Evolutionary conservation across 331 rosid species (phyloP).

Genomic region (Ulmus americana): DNA sequence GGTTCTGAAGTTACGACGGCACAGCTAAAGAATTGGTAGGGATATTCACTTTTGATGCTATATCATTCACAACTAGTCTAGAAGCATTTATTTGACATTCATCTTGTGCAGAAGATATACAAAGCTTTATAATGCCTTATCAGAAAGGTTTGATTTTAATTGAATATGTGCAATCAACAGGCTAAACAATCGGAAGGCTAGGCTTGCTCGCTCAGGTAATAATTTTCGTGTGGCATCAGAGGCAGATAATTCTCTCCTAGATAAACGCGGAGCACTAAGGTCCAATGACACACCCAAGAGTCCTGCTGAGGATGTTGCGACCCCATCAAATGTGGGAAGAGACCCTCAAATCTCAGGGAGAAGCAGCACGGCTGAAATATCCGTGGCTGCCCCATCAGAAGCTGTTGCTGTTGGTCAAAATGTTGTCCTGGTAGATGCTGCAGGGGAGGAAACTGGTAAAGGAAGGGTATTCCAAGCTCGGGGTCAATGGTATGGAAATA

Average conservation of each 20-base stretch:
- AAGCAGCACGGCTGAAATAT: slow-evolving; percentile 22
- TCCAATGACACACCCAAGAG: slow-evolving; percentile 44
- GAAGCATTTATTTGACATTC: no score
- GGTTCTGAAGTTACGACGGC: slow-evolving; percentile 80
- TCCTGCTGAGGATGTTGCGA: slow-evolving; percentile 36
- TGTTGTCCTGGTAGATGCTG: slow-evolving; percentile 39
- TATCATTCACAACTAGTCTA: background rate
- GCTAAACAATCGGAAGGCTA: slow-evolving; percentile 94
- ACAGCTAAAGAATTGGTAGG: slow-evolving; percentile 90
- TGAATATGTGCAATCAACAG: slow-evolving; percentile 32
- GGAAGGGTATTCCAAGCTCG: slow-evolving; percentile 60
- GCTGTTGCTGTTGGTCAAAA: slow-evolving; percentile 40
- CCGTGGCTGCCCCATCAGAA: slow-evolving; percentile 34
- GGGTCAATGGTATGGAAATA: slow-evolving; percentile 67
- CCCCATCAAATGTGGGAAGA: slow-evolving; percentile 35
- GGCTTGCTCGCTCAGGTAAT: slow-evolving; percentile 75
- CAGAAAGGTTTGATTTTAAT: background rate
- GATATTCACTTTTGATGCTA: slow-evolving; percentile 6
- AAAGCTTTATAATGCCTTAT: no score
- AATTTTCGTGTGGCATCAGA: slow-evolving; percentile 52
- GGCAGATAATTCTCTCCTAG: slow-evolving; percentile 39
- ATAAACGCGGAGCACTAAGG: slow-evolving; percentile 43
- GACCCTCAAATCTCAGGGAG: slow-evolving; percentile 30
- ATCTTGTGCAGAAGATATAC: no score
- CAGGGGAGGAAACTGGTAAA: slow-evolving; percentile 61